Conservation (phyloP, 768 basidiomycete species). For the Boletus tomentosulus region DNA sequence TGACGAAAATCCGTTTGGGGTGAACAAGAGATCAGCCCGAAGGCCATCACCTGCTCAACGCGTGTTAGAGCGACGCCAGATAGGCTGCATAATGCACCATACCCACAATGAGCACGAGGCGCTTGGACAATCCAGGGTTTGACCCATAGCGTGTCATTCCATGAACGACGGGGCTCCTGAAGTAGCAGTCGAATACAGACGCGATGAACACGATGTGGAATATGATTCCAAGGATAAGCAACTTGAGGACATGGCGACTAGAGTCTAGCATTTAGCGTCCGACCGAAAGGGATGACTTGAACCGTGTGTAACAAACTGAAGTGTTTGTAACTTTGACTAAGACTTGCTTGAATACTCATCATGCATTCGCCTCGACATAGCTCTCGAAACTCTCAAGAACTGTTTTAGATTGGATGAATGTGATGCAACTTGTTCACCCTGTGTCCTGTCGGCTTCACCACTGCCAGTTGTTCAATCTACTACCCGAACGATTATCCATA, state of each 20-base stretch:
- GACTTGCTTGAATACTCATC: too few species aligned
- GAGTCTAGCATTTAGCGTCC: conserved; percentile 14
- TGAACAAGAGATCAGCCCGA: conserved; percentile 75
- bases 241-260: conserved; percentile 25
- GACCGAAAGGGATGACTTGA: not conserved
- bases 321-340: too few species aligned
- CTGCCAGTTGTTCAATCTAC: too few species aligned
- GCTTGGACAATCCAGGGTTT: conserved; percentile 51
- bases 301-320: not conserved
- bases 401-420: too few species aligned
- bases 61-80: not conserved
- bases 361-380: too few species aligned
- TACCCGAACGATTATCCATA: too few species aligned
- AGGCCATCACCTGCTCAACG: conserved; percentile 65
- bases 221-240: conserved; percentile 63
- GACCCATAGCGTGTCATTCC: conserved; percentile 62
- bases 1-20: conserved; percentile 52
- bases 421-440: too few species aligned
- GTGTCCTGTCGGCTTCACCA: too few species aligned
- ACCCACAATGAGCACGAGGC: conserved; percentile 81
- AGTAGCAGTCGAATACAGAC: conserved; percentile 84
- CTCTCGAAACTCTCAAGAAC: too few species aligned
- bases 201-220: conserved; percentile 74
- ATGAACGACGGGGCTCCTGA: conserved; percentile 76
- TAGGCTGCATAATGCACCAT: conserved; percentile 13